A percentile compares a stretch with the other conserved stretches of the same genome.
Conservation (phyloP, 2,329 filamentous ascomycete genomes). For the Endoconidiophora polonica region DNA sequence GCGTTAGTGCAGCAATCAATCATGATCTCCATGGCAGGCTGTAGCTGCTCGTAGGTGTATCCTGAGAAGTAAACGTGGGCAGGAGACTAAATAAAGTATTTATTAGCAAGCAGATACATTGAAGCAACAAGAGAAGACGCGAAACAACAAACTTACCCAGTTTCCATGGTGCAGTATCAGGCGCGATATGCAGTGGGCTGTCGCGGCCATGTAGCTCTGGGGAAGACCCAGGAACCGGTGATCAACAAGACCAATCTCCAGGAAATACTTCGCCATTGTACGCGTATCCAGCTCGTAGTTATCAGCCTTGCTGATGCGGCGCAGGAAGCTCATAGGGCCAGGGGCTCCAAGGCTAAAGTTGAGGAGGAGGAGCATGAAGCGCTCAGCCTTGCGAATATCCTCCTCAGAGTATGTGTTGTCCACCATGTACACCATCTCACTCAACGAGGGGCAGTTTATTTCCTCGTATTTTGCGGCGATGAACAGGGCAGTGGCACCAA, state of each 20-base stretch:
- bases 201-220: conserved; percentile 79
- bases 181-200: conserved; percentile 79
- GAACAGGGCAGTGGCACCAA: conserved; percentile 88
- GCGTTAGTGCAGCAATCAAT: conserved; percentile 77
- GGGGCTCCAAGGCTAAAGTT: conserved; percentile 93
- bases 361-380: conserved; percentile 95
- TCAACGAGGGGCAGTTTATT: conserved; percentile 89
- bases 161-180: conserved; percentile 78
- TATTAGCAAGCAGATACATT: not conserved
- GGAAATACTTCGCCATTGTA: conserved; percentile 92
- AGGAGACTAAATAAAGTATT: conserved; percentile 37
- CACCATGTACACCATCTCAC: conserved; percentile 97
- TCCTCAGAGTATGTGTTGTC: conserved; percentile 77
- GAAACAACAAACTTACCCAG: conserved; percentile 51
- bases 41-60: conserved; percentile 76
- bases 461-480: conserved; percentile 97
- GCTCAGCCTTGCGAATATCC: conserved; percentile 91
- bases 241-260: conserved; percentile 95
- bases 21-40: conserved; percentile 59
- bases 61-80: conserved; percentile 84
- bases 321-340: conserved; percentile 96
- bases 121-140: conserved; percentile 1
- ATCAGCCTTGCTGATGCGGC: conserved; percentile 94
- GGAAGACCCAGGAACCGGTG: conserved; percentile 87
- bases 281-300: conserved; percentile 93